These are phyloP conservation scores for Waltergamsia citrina DNA, from an alignment of 2,329 filamentous ascomycete genomes.

Conservation along the genomic window DNA sequence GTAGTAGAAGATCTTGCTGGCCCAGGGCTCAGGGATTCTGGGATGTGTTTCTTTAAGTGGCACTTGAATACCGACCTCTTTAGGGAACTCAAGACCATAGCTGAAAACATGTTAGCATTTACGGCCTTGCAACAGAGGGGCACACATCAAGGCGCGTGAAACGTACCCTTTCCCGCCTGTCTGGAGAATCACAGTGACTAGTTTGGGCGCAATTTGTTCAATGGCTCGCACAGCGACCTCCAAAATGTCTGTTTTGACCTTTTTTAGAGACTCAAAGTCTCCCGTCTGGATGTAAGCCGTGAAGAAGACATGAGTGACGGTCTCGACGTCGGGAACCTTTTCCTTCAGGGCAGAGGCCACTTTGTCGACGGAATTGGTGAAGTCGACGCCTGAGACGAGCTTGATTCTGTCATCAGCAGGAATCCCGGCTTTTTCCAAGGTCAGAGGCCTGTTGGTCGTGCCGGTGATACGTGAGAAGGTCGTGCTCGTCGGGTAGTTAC, in stretches of 20 bases:
- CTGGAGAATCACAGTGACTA: conserved; percentile 8
- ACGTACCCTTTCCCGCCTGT: conserved; percentile 8
- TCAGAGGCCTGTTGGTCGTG: conserved; percentile 8
- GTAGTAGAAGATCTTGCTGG: conserved; percentile 9
- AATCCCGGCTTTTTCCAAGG: conserved; percentile 3
- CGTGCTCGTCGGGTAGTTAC: conserved; percentile 5
- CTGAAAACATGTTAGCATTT: neutral
- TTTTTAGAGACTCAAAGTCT: conserved; percentile 1
- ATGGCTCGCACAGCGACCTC: conserved; percentile 5
- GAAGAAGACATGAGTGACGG: conserved; percentile 9
- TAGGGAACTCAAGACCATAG: conserved; percentile 8
- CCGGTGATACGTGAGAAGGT: conserved; percentile 9
- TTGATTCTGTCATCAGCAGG: conserved; percentile 6
- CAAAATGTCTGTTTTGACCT: conserved; percentile 3
- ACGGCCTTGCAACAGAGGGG: neutral
- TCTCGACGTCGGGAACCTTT: conserved; percentile 6
- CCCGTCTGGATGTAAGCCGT: conserved; percentile 4
- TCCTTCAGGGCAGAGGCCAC: conserved; percentile 2
- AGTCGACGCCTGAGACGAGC: conserved; percentile 7
- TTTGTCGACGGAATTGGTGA: conserved; percentile 6
- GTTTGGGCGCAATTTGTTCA: conserved; percentile 2
- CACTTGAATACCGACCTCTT: conserved; percentile 5
- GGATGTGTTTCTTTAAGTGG: conserved; percentile 6
- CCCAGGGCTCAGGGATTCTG: conserved; percentile 9
- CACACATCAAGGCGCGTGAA: no score